Evolutionary conservation across 208 protist genomes (phyloP), one percentile per base, ranked within the genome.

Genomic region (Leishmania gerbilli): DNA sequence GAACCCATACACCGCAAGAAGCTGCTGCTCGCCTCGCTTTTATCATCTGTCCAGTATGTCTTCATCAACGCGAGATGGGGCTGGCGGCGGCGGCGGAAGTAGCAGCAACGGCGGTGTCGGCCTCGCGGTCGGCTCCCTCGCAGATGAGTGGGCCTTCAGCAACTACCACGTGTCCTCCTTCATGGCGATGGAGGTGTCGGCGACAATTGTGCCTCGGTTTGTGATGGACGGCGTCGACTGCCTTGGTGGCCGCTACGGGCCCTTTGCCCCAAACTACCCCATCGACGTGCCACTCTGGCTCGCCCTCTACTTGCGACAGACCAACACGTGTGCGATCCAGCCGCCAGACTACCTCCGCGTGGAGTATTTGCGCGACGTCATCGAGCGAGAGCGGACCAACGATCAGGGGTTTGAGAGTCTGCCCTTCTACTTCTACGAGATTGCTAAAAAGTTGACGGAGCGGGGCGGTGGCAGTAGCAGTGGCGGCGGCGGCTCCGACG

Each of bases 391-490:
- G 83, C 82, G 88, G 55, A 77, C 69, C 31, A 94, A 83, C 77
- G 92, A 95, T n/a, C 78, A 84, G 15, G 89, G 82, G n/a, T 98
- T 98, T 79, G 89, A 94, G 77, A 80, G 86, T 8, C 78, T 98
- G 37, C 95, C 93, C 13, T 98, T 96, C 71, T 95, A 95, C 84
- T 98, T 98, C 80, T 98, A 94, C 78, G 95, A 98, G 74, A 79
- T 96, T 13, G 92, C 91, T 1, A 95, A 96, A 80, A 81, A 79
- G 81, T 51, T 80, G 56, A 72, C 79, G 40, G 84, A 87, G 51
- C 83, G 81, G 53, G 84, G 85, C 42, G 89, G 91, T 64, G 65
- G 49, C 8, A 31, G 65, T 6, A 58, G 74, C 51, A 76, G 55
- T 7, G 71, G 71, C 37, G 67, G 72, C 37, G 84, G 81, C 40